Conservation (phyloP, 179 eudicot species). For the Silene coronaria region DNA sequence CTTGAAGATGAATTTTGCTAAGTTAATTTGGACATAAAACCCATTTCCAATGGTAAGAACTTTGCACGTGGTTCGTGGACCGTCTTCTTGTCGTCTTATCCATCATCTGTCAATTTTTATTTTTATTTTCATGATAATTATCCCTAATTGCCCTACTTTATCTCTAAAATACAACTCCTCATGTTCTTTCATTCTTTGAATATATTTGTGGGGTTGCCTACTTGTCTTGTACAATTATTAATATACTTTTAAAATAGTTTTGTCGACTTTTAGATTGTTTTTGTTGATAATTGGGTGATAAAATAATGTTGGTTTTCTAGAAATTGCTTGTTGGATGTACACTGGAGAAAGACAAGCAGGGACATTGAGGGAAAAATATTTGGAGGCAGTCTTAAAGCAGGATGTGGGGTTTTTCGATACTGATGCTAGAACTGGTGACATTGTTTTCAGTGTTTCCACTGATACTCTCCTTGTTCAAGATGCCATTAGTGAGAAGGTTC, state of each 20-base stretch:
- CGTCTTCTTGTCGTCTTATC: conserved; percentile 40
- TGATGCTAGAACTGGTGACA: conserved; percentile 98
- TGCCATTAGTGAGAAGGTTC: conserved; percentile 97
- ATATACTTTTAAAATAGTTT: neutral
- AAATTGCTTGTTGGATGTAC: conserved; percentile 98
- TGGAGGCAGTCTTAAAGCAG: conserved; percentile 90
- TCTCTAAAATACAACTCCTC: conserved; percentile 13
- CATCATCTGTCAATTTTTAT: conserved; percentile 41
- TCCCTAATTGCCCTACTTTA: neutral
- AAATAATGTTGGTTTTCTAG: conserved; percentile 32
- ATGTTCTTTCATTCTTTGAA: conserved; percentile 17
- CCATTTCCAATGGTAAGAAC: conserved; percentile 26
- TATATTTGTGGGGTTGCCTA: conserved; percentile 17
- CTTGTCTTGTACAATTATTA: neutral
- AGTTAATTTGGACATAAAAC: conserved; percentile 20
- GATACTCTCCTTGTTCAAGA: conserved; percentile 98
- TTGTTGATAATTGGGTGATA: conserved; percentile 4
- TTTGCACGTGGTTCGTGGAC: conserved; percentile 83
- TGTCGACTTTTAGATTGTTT: conserved; percentile 26
- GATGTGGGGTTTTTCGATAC: conserved; percentile 98
- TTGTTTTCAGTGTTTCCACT: conserved; percentile 91
- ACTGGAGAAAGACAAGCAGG: conserved; percentile 95
- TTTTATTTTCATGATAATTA: conserved; percentile 13
- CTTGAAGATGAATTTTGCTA: conserved; percentile 1
- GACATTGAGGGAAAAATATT: conserved; percentile 75